Evolutionary conservation across 140 eudicot genomes (phyloP), one percentile per base, ranked within the genome.

Genomic region (Cichorium intybus): DNA sequence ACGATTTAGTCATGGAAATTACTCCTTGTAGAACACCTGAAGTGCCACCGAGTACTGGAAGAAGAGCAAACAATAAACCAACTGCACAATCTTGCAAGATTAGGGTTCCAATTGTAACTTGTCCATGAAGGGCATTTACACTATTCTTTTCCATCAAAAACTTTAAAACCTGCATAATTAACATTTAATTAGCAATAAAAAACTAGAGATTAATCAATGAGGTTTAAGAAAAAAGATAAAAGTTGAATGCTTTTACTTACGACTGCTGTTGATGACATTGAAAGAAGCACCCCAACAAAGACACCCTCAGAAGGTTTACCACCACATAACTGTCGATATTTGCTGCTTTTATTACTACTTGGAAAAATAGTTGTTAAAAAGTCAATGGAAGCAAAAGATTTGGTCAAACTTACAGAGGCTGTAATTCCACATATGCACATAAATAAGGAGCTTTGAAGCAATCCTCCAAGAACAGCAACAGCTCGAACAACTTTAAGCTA

Each of bases 241-340:
- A 17, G 22, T 10, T 4, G 1, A 21, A 16, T 55, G 26, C 31
- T 51, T 59, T 69, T 80, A 82, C 66, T 69, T 80, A 85, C 96
- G 90, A 88, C 96, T 66, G 97, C 99, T 17, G 99, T 93, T 35
- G 99, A 93, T 28, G 99, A 93, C 99, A 93, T 93, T 20, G 99
- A 93, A 61, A 93, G 87, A 63, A 93, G 93, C 64, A 86, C 87
- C 27, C 99, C 99, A 62, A 93, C 84, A 79, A 89, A 89, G 14
- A 89, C 87, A 24, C 97, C 99, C 60, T 93, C 99, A 10, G 95
- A 93, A 46, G 86, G 34, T 75, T 87, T 83, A 33, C 95, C 97
- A 20, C 97, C 99, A 69, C 97, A 93, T 75, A 85, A 68, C 97
- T 93, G 88, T 71, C 78, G 61, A 67, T 23, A 54, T 14, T 61